Percentiles rank a stretch among this genome's conserved stretches.
These are phyloP conservation scores for Flaveria sonorensis DNA, from an alignment of 129 eudicot genomes.

Conservation along the genomic window DNA sequence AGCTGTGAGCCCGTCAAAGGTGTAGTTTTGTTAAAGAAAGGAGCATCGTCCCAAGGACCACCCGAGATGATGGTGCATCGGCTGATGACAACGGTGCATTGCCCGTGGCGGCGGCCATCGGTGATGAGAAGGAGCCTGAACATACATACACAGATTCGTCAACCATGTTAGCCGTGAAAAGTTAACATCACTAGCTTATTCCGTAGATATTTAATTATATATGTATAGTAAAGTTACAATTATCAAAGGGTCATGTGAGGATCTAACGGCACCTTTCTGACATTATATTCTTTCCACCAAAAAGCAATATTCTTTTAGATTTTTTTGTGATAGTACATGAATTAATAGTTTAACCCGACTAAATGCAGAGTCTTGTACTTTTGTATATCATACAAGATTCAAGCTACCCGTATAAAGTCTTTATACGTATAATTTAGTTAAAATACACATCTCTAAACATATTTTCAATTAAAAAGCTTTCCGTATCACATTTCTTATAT, in stretches of 20 bases:
- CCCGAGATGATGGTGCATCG: constrained; percentile 29
- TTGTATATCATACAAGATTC: no score
- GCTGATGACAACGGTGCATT: constrained; percentile 19
- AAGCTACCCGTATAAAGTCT: no score
- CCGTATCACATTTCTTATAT: no score
- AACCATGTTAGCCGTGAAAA: neutral
- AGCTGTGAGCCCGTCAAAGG: constrained; percentile 26
- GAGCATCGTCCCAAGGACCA: constrained; percentile 28
- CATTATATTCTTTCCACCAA: neutral
- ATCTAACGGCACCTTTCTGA: neutral
- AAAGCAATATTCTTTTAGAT: neutral
- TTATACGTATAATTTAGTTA: no score
- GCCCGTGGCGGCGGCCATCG: neutral
- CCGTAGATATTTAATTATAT: neutral
- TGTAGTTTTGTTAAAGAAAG: constrained; percentile 29
- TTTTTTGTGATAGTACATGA: neutral
- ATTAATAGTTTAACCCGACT: neutral
- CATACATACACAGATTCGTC: neutral
- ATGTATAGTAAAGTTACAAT: neutral
- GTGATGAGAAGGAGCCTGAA: constrained; percentile 41
- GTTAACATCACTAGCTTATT: no score
- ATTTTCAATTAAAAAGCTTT: no score
- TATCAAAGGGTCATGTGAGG: constrained; percentile 16
- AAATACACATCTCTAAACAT: no score
- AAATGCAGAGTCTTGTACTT: no score